Conservation (phyloP, 2,329 filamentous ascomycete species). For the Xylaria sp. region DNA sequence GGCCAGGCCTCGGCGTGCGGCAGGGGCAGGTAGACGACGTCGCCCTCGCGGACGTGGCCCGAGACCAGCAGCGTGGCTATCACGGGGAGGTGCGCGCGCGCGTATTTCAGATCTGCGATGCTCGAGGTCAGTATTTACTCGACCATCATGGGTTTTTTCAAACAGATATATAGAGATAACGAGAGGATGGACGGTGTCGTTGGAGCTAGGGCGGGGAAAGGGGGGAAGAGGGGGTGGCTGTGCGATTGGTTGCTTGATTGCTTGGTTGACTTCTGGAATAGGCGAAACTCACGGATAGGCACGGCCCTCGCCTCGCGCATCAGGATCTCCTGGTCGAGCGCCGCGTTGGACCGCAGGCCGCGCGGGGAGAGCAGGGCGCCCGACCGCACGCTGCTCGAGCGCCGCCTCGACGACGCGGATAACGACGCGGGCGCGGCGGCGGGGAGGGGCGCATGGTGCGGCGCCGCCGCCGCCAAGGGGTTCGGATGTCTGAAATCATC, state of each 20-base stretch:
- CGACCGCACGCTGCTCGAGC: slow-evolving; percentile 31
- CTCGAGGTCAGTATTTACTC: no score
- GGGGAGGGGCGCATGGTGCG: slow-evolving; percentile 5
- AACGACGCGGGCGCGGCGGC: no score
- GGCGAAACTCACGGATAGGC: slow-evolving; percentile 55
- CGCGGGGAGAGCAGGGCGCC: slow-evolving; percentile 21
- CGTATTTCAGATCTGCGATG: slow-evolving; percentile 53
- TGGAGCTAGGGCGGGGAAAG: no score
- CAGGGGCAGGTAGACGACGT: slow-evolving; percentile 60
- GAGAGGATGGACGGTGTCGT: no score
- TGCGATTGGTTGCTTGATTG: slow-evolving; percentile 6
- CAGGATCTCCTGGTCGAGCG: slow-evolving; percentile 26
- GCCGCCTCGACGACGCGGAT: slow-evolving; percentile 27
- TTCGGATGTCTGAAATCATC: slow-evolving; percentile 15
- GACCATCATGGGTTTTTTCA: slow-evolving; percentile 2
- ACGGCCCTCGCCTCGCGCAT: slow-evolving; percentile 41
- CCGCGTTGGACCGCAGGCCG: slow-evolving; percentile 14
- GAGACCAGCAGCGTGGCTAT: slow-evolving; percentile 59
- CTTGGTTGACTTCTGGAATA: background rate
- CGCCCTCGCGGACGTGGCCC: slow-evolving; percentile 53
- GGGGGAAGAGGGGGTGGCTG: slow-evolving; percentile 1
- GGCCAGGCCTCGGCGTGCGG: slow-evolving; percentile 60
- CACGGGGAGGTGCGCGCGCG: slow-evolving; percentile 53
- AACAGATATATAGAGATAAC: slow-evolving; percentile 3
- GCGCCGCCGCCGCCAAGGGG: background rate